Base-by-base conservation (phyloP, 129 eudicot genomes). In the Flaveria bidentis region DNA sequence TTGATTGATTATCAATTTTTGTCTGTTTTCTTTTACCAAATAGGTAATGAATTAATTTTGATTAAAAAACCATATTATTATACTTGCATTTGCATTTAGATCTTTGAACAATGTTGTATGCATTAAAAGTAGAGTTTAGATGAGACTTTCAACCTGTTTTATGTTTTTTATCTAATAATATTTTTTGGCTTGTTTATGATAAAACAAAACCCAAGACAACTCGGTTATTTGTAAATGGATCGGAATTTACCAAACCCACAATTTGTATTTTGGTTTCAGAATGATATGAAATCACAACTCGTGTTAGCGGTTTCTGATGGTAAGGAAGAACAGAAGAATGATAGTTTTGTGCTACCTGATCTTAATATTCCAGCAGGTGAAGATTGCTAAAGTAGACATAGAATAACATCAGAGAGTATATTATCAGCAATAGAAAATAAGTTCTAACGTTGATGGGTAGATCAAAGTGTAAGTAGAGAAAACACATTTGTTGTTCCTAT, bases 391-490 rank as follows among this genome's bases (percentile, higher is more conserved):
- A 67, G 67, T 49, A 39, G 74, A 73, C 68, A 80, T 80, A 80
- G 80, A 74, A 80, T 80, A 74, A 71, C 77, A 1, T n/a, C 17
- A 69, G 76, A 78, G 77, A 72, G 67, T 67, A 80, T 80, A 74
- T 11, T 15, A 30, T 80, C 84, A 80, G 62, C 84, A 74, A 80
- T 45, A 74, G 80, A 80, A 71, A 74, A 80, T 74, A 80, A 80
- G 62, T 80, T 74, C 80, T 80, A 74, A 80, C 71, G 80, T 80
- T 80, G 80, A 80, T 73, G 75, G 51, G 67, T 73, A 73, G 69
- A 58, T 10, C 15, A 67, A 52, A 67, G 33, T 80, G 84, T 80
- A 80, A 80, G 84, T 74, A 80, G 80, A 28, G 45, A 73, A 47
- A 44, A 53, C 53, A 67, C 79, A 73, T 73, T 4, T 9, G 51